These are phyloP conservation scores for Pelagomonas calceolata DNA, from an alignment of 108 stramenopile genomes.

Conservation along the genomic window DNA sequence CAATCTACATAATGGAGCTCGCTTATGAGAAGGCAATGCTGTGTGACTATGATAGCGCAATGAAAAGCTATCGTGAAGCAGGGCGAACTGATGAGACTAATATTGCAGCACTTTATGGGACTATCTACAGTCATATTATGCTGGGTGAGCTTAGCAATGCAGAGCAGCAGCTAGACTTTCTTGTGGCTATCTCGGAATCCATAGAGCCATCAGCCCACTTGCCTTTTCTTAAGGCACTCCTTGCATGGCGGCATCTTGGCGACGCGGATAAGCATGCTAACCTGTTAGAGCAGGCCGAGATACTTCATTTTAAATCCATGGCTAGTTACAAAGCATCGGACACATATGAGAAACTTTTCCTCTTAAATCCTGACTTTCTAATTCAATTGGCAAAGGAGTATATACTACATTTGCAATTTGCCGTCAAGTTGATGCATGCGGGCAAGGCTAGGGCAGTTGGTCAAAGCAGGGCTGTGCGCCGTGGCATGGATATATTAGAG, in stretches of 20 bases:
- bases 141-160: slow-evolving; percentile 41
- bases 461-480: slow-evolving; percentile 2
- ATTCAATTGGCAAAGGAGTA: slow-evolving; percentile 42
- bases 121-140: slow-evolving; percentile 41
- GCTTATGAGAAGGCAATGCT: slow-evolving; percentile 27
- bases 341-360: slow-evolving; percentile 12
- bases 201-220: slow-evolving; percentile 27
- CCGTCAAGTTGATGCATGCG: too few species aligned
- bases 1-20: slow-evolving; percentile 21
- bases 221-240: slow-evolving; percentile 34
- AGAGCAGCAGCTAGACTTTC: slow-evolving; percentile 46
- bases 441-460: too few species aligned
- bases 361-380: slow-evolving; percentile 39
- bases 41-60: slow-evolving; percentile 29
- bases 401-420: slow-evolving; percentile 5
- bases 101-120: slow-evolving; percentile 30
- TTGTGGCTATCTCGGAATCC: slow-evolving; percentile 39
- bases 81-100: slow-evolving; percentile 29
- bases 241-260: slow-evolving; percentile 22
- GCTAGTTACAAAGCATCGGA: not conserved
- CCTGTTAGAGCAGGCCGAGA: slow-evolving; percentile 23
- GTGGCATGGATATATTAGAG: slow-evolving; percentile 29
- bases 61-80: slow-evolving; percentile 30
- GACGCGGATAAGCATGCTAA: slow-evolving; percentile 13
- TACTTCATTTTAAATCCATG: slow-evolving; percentile 6